A percentile compares a stretch with the other conserved stretches of the same genome.
phyloP scores from a whole-genome alignment of 768 basidiomycete species.

The Mycena capillaripes region DNA sequence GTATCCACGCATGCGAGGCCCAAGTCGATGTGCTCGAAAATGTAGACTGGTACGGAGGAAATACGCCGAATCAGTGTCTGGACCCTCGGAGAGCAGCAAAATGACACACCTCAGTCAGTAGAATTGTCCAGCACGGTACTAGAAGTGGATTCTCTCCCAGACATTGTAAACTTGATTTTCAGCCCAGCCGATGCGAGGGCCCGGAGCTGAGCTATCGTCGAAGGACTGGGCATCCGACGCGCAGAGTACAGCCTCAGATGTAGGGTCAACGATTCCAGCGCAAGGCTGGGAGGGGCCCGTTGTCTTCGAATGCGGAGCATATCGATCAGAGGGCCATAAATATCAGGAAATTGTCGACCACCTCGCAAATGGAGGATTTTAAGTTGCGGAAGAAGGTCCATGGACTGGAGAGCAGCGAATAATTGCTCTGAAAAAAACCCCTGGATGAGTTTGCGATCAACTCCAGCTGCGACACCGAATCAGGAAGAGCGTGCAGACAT shows the following conservation, averaged over 20 bases:
- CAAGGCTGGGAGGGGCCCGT: background rate
- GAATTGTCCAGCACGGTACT: too few relatives aligned
- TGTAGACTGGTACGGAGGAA: too few relatives aligned
- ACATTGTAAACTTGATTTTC: constrained; percentile 8
- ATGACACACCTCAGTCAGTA: too few relatives aligned
- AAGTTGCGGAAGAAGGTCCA: background rate
- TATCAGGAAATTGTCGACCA: background rate
- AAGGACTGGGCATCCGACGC: background rate
- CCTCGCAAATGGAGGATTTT: background rate
- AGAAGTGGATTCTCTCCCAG: too few relatives aligned
- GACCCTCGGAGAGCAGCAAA: too few relatives aligned
- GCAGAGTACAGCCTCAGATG: background rate
- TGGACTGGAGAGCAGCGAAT: background rate
- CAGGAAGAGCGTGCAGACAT: background rate
- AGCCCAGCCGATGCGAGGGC: background rate
- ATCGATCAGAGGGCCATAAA: background rate
- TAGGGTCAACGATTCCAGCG: too few relatives aligned
- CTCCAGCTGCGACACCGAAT: background rate
- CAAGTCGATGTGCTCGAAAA: too few relatives aligned
- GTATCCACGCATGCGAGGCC: too few relatives aligned
- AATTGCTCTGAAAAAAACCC: background rate
- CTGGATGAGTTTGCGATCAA: background rate
- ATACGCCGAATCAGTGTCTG: too few relatives aligned
- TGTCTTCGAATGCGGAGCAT: background rate
- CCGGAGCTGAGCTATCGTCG: background rate